These are phyloP conservation scores for Calocera cornea DNA, from an alignment of 768 basidiomycete species.

Conservation along the genomic window DNA sequence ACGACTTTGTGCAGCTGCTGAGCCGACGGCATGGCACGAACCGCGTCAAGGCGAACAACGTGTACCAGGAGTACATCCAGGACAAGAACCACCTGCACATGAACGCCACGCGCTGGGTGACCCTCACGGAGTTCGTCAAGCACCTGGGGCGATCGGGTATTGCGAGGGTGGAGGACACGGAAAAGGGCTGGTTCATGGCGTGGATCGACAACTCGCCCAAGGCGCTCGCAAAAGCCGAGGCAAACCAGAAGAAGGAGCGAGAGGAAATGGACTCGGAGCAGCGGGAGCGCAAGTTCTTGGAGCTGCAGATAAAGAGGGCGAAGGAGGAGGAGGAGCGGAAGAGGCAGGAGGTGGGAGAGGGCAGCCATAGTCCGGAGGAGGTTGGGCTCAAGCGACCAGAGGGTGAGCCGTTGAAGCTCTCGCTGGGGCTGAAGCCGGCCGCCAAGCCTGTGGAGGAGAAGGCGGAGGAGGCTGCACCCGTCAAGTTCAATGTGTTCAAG, in stretches of 20 bases:
- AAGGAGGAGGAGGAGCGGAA: constrained; percentile 26
- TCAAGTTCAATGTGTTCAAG: constrained; percentile 51
- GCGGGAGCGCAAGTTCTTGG: constrained; percentile 74
- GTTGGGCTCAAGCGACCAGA: constrained; percentile 63
- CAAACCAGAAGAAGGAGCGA: constrained; percentile 81
- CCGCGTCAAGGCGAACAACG: constrained; percentile 83
- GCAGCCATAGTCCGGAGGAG: constrained; percentile 29
- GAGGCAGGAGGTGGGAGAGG: constrained; percentile 21
- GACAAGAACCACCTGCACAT: constrained; percentile 93
- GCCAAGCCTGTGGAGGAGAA: constrained; percentile 12
- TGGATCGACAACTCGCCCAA: constrained; percentile 98
- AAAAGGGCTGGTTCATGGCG: constrained; percentile 93
- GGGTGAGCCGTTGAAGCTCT: constrained; percentile 54
- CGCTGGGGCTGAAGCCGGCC: constrained; percentile 42
- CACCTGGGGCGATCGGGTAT: constrained; percentile 75
- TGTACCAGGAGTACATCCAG: constrained; percentile 95
- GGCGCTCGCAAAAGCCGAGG: constrained; percentile 82
- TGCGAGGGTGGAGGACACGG: constrained; percentile 90
- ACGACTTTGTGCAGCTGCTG: constrained; percentile 80
- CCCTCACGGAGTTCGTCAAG: constrained; percentile 89
- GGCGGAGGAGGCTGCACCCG: constrained; percentile 22
- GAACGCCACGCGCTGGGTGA: constrained; percentile 97
- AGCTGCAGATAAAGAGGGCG: constrained; percentile 90
- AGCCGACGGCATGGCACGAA: constrained; percentile 88
- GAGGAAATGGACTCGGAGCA: constrained; percentile 87